Base-by-base conservation (phyloP, 805 yeast genomes). In the Candida boleticola region DNA sequence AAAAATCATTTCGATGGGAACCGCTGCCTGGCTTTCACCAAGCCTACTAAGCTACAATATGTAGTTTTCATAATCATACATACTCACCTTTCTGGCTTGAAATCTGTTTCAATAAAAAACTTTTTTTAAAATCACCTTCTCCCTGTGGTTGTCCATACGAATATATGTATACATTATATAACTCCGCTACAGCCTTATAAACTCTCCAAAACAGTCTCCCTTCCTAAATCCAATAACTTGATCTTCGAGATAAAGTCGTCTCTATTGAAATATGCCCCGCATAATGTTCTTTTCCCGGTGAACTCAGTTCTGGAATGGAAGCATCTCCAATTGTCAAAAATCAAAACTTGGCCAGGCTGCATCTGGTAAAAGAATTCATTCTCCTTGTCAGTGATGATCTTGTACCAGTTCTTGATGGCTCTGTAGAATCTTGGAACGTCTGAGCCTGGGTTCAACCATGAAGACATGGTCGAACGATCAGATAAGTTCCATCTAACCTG, bases 241-340 rank as follows among this genome's bases (percentile, higher is more conserved):
- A 66, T 57, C 30, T 64, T 49, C 20, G 68, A 60, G 21, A 79
- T 62, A 57, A 79, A 83, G 55, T 83, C 89, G 53, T 83, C 89
- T 42, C 84, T 66, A 57, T 80, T 80, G 48, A 79, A 68, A 58
- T 83, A 83, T 1, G 86, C 87, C 10, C 89, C 89, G 57, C 89
- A 83, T 75, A 83, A 72, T 50, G 86, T 64, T 57, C 89, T 68
- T 53, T 76, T 74, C 2, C 89, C 89, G 1, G 82, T 76, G 45
- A 82, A 81, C 45, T 72, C 82, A 35, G 80, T 77, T 53, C 89
- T 71, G 14, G 84, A 80, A 57, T 83, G 89, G 59, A 83, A 69
- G 17, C 80, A 79, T 51, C 89, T 60, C 88, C 89, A 83, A 55
- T 83, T 83, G 55, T 83, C 88, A 55, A 83, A 83, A 31, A 83